phyloP scores from a whole-genome alignment of 495 filamentous ascomycete genomes.

The Aspergillus taichungensis region DNA sequence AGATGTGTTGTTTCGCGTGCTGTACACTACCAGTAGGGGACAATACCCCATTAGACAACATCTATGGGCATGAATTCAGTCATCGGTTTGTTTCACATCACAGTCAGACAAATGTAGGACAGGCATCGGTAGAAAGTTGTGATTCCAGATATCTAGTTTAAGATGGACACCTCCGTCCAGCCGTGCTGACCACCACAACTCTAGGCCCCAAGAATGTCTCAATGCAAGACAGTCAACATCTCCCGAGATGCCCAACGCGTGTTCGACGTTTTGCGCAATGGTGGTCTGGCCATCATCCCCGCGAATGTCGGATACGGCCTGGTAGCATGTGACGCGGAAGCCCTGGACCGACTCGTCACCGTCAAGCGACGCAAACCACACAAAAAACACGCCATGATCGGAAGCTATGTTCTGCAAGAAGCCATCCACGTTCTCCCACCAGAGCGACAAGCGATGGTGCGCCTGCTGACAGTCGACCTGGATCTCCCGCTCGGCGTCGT shows the following conservation, averaged over 20 bases:
- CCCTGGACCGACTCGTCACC: conserved; percentile 11
- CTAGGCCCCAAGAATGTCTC: no score
- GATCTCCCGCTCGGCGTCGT: conserved; percentile 17
- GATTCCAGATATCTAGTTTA: no score
- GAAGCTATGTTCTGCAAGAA: conserved; percentile 13
- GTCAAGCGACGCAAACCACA: conserved; percentile 13
- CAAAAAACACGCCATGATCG: conserved; percentile 20
- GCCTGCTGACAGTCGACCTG: conserved; percentile 11
- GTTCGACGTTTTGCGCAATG: conserved; percentile 14
- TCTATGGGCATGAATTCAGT: no score
- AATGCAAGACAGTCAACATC: neutral
- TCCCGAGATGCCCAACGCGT: conserved; percentile 12
- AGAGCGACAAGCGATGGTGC: conserved; percentile 8
- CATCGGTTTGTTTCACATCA: no score
- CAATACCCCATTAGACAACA: no score
- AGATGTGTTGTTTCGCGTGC: no score
- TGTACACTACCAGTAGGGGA: no score
- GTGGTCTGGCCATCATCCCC: conserved; percentile 19
- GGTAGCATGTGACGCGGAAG: conserved; percentile 7
- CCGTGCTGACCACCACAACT: no score
- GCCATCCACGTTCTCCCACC: conserved; percentile 10
- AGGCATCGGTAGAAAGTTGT: no score
- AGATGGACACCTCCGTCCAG: no score
- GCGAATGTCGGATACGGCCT: conserved; percentile 19
- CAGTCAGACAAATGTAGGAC: no score